Evolutionary conservation across 2,329 filamentous ascomycete species (phyloP).

Genomic region (Aspergillus melleus): DNA sequence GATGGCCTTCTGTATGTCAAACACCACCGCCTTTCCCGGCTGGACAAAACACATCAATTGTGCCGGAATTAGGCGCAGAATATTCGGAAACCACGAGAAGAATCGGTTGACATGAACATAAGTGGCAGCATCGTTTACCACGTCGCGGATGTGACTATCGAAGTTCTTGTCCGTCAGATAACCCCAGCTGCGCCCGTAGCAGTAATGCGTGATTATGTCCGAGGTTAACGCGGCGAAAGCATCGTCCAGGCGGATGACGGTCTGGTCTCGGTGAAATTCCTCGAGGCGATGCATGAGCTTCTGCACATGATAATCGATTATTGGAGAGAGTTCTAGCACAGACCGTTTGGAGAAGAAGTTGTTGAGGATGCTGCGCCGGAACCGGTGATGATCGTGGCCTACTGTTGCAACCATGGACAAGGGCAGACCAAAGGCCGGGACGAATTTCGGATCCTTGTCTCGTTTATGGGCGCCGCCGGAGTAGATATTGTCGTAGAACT

Average conservation of each 20-base stretch:
- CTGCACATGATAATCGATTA: slow-evolving; percentile 31
- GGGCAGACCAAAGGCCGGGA: slow-evolving; percentile 12
- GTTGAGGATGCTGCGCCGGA: slow-evolving; percentile 42
- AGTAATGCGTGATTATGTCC: slow-evolving; percentile 41
- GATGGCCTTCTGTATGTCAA: slow-evolving; percentile 17
- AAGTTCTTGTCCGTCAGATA: slow-evolving; percentile 30
- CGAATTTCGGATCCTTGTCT: slow-evolving; percentile 25
- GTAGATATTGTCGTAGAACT: slow-evolving; percentile 37
- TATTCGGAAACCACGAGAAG: slow-evolving; percentile 13
- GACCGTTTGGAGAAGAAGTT: slow-evolving; percentile 47
- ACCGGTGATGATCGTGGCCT: slow-evolving; percentile 43
- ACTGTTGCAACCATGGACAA: slow-evolving; percentile 33
- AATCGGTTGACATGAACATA: slow-evolving; percentile 23
- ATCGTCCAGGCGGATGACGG: slow-evolving; percentile 18
- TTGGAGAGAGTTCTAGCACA: slow-evolving; percentile 35
- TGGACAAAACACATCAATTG: background rate
- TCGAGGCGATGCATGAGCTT: slow-evolving; percentile 19
- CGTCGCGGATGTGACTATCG: slow-evolving; percentile 22
- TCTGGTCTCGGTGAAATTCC: slow-evolving; percentile 1
- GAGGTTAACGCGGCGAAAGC: slow-evolving; percentile 29
- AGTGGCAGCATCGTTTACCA: slow-evolving; percentile 24
- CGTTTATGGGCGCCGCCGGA: slow-evolving; percentile 15
- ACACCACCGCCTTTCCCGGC: slow-evolving; percentile 5
- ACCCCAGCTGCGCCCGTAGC: slow-evolving; percentile 35
- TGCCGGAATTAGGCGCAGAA: background rate